A percentile compares a stretch with the other conserved stretches of the same genome.
These are phyloP conservation scores for Porphyrellus cyaneotinctus DNA, from an alignment of 768 basidiomycete species.

Conservation along the genomic window DNA sequence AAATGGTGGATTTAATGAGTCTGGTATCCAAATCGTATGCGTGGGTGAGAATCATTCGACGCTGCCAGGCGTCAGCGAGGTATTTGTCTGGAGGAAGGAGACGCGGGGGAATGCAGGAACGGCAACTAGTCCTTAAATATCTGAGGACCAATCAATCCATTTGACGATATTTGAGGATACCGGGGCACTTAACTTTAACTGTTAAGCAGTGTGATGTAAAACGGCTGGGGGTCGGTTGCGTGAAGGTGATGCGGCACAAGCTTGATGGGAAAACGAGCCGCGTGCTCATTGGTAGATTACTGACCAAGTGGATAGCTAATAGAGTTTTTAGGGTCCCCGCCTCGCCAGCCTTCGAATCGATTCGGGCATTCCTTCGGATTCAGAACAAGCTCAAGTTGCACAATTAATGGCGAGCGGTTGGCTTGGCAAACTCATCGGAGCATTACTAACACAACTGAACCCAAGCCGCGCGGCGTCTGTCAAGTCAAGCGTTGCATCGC, in stretches of 20 bases:
- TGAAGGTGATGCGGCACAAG: conserved; percentile 5
- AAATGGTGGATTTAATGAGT: conserved; percentile 28
- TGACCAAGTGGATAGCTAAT: conserved; percentile 22
- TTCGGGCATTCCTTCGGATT: conserved; percentile 1
- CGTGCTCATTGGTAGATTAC: conserved; percentile 24
- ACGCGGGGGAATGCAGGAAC: conserved; percentile 10
- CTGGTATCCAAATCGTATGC: conserved; percentile 18
- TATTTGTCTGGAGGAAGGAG: conserved; percentile 7
- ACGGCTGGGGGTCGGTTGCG: conserved; percentile 29
- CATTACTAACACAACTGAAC: too few relatives aligned
- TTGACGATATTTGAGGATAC: conserved; percentile 16
- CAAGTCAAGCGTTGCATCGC: neutral
- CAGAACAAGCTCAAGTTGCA: neutral
- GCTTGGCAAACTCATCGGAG: too few relatives aligned
- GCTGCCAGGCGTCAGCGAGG: conserved; percentile 15
- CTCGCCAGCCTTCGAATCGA: conserved; percentile 7
- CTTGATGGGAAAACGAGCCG: conserved; percentile 24
- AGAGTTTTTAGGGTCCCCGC: conserved; percentile 30
- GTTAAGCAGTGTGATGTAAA: conserved; percentile 31
- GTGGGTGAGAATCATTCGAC: conserved; percentile 28
- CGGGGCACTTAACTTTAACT: conserved; percentile 28
- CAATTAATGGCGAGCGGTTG: too few relatives aligned
- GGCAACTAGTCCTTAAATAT: conserved; percentile 31
- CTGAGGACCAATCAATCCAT: conserved; percentile 9
- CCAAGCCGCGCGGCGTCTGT: neutral